These are phyloP conservation scores for Xylaria telfairii DNA, from an alignment of 495 filamentous ascomycete species.

Conservation along the genomic window DNA sequence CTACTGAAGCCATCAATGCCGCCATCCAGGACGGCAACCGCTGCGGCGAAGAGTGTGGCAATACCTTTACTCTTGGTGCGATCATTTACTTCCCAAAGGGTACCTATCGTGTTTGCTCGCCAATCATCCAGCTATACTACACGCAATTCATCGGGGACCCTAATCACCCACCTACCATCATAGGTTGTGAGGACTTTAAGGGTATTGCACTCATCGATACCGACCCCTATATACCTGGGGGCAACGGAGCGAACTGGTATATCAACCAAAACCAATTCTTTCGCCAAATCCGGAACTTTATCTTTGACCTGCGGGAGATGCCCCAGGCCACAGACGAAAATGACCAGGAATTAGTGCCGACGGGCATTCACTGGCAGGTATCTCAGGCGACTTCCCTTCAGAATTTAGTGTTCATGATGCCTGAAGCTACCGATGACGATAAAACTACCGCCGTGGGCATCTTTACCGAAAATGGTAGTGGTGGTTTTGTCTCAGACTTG, in stretches of 20 bases:
- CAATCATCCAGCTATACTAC: slow-evolving; percentile 7
- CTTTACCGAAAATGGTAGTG: too few relatives aligned
- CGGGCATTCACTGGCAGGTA: slow-evolving; percentile 16
- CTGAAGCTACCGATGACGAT: too few relatives aligned
- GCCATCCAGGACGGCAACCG: neutral
- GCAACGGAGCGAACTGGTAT: slow-evolving; percentile 25
- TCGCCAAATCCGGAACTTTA: slow-evolving; percentile 46
- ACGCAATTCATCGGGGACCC: slow-evolving; percentile 56
- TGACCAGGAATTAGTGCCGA: slow-evolving; percentile 39
- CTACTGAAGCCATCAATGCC: too few relatives aligned
- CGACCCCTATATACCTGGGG: slow-evolving; percentile 30
- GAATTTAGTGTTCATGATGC: too few relatives aligned
- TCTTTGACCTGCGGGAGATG: slow-evolving; percentile 41
- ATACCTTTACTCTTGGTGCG: slow-evolving; percentile 22
- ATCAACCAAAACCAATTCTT: slow-evolving; percentile 47
- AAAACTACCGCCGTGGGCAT: too few relatives aligned
- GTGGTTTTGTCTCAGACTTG: too few relatives aligned
- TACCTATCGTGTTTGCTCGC: slow-evolving; percentile 24
- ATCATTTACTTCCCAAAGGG: slow-evolving; percentile 32
- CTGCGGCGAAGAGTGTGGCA: slow-evolving; percentile 22
- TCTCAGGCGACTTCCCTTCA: too few relatives aligned
- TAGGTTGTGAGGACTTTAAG: slow-evolving; percentile 73
- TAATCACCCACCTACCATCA: slow-evolving; percentile 69
- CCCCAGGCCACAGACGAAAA: slow-evolving; percentile 5
- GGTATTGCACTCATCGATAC: slow-evolving; percentile 35